Base-by-base conservation (phyloP, 495 filamentous ascomycete genomes). In the Emericellopsis terricola region DNA sequence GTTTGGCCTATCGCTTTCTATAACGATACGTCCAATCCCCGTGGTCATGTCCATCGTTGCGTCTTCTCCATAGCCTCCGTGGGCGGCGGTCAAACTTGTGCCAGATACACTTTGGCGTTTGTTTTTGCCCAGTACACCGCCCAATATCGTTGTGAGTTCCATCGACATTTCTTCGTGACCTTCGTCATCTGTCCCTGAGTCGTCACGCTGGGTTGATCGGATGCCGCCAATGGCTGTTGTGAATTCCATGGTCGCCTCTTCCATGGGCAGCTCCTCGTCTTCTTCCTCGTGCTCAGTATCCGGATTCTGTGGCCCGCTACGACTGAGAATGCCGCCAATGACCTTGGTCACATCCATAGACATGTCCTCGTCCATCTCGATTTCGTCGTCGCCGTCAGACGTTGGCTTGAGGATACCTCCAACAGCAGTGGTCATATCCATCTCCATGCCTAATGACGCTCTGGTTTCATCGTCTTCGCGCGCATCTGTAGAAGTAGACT, bases 301-400 rank as follows among this genome's bases (percentile, higher is more conserved):
- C 11, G 19, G 13, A 35, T 37, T 48, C 37, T 29, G 39, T 31
- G 20, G 46, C 52, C 37, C 50, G 38, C 26, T 10, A 15, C 62
- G 59, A n/a, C 65, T 55, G 18, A 85, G 54, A 32, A 96, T 94
- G 3, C 75, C 68, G n/a, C 87, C 87, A 37, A 94, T 55, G 9
- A 73, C 79, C 38, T 64, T 69, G 1, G 85, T 93, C 31, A 92
- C 71, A 38, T 94, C 84, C 80, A 86, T 84, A 8, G 76, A 81
- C 49, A 82, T 67, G 19, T 82, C 78, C 37, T 79, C 76, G 24
- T 68, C 64, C 14, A 51, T 50, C 3, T 59, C 49, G 13, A 55
- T 48, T 13, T 43, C 38, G 15, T 30, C 36, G 9, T 8, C 19
- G 5, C 50, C 36, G 27, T 49, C 38, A n/a, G 36, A 20, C 14